A percentile compares a stretch with the other conserved stretches of the same genome.
These are phyloP conservation scores for Calonectria henricotiae DNA, from an alignment of 2,329 filamentous ascomycete species.

Conservation along the genomic window DNA sequence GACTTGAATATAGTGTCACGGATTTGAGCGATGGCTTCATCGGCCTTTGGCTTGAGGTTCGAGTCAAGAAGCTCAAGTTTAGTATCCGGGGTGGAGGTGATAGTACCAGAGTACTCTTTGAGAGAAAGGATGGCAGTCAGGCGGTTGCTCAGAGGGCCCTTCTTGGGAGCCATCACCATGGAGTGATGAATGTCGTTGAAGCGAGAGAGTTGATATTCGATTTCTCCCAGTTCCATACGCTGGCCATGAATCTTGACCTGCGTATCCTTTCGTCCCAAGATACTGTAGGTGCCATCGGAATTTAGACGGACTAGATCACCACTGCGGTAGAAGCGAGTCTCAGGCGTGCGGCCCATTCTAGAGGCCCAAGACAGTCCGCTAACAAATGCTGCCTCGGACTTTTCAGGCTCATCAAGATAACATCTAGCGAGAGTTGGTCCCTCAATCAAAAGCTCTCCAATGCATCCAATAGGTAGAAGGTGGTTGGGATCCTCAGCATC, in stretches of 20 bases:
- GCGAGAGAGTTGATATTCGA: slow-evolving; percentile 65
- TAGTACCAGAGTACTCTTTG: not conserved
- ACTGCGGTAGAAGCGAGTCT: slow-evolving; percentile 60
- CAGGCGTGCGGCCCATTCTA: not conserved
- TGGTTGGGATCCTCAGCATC: slow-evolving; percentile 3
- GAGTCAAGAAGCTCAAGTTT: not conserved
- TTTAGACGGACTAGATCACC: slow-evolving; percentile 65
- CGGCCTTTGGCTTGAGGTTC: not conserved
- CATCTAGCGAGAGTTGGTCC: not conserved
- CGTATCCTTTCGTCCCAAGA: slow-evolving; percentile 67
- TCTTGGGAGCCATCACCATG: slow-evolving; percentile 58
- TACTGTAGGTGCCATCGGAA: slow-evolving; percentile 59
- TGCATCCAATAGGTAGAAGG: slow-evolving; percentile 7
- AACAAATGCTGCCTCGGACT: slow-evolving; percentile 2
- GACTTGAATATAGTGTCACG: slow-evolving; percentile 31
- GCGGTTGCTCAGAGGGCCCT: slow-evolving; percentile 45
- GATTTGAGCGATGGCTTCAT: not conserved
- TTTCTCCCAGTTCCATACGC: slow-evolving; percentile 65
- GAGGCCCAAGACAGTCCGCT: not conserved
- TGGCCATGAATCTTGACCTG: slow-evolving; percentile 62
- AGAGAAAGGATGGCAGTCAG: slow-evolving; percentile 41
- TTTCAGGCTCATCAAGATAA: slow-evolving; percentile 5
- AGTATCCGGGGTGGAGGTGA: slow-evolving; percentile 1
- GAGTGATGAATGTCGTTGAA: slow-evolving; percentile 69
- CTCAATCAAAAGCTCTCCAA: slow-evolving; percentile 12